Conservation (phyloP, 345 rosid genomes). For the Microcos paniculata region DNA sequence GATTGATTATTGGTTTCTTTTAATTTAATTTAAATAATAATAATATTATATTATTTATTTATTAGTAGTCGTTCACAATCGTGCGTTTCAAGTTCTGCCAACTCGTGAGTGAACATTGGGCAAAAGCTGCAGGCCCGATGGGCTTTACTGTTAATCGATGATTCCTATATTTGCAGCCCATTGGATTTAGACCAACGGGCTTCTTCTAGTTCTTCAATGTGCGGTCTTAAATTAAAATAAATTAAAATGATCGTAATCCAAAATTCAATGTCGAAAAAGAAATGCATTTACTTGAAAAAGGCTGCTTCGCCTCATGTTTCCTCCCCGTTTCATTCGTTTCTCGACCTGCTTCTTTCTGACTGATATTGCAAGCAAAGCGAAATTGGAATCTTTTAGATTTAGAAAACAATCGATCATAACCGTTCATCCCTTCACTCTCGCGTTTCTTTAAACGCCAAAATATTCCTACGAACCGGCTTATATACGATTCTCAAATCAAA, state of each 20-base stretch:
- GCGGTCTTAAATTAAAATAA: too few relatives aligned
- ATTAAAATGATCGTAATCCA: too few relatives aligned
- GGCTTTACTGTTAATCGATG: background rate
- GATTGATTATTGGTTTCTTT: too few relatives aligned
- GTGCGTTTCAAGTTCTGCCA: too few relatives aligned
- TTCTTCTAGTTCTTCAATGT: background rate
- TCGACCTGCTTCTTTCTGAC: too few relatives aligned
- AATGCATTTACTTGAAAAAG: constrained; percentile 6
- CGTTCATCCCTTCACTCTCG: background rate
- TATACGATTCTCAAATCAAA: background rate
- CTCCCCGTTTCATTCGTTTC: constrained; percentile 12
- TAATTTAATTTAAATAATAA: too few relatives aligned
- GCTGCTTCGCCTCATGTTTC: background rate
- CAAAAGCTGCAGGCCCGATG: background rate
- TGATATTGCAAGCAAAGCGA: constrained; percentile 8
- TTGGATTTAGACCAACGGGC: background rate
- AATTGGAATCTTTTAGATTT: background rate
- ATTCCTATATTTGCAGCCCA: background rate
- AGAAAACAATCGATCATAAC: background rate
- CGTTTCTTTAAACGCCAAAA: background rate
- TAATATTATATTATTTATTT: too few relatives aligned
- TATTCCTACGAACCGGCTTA: background rate
- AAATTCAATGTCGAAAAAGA: background rate
- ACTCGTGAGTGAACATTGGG: too few relatives aligned
- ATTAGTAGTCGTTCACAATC: too few relatives aligned